Evolutionary conservation across 371 early-diverging fungal genomes (phyloP).

Genomic region (Circinella umbellata): DNA sequence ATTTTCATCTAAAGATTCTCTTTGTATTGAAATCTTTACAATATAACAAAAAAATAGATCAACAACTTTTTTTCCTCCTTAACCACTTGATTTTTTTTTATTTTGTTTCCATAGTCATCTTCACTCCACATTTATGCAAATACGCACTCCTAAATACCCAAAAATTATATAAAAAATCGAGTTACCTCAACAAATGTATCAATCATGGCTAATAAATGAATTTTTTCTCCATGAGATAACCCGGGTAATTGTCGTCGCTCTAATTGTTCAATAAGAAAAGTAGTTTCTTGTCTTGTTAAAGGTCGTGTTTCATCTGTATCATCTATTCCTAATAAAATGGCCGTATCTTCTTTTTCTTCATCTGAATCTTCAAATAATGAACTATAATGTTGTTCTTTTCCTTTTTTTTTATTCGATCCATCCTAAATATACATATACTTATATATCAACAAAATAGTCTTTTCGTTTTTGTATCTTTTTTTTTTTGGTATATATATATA

Average conservation of each 20-base stretch:
- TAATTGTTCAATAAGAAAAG: slow-evolving; percentile 37
- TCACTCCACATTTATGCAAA: neutral
- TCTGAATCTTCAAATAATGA: slow-evolving; percentile 43
- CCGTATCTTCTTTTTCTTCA: slow-evolving; percentile 16
- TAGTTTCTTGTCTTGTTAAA: slow-evolving; percentile 36
- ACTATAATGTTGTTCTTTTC: slow-evolving; percentile 22
- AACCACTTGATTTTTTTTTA: neutral
- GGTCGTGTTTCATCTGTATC: slow-evolving; percentile 37
- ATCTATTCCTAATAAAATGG: slow-evolving; percentile 4
- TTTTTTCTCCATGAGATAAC: slow-evolving; percentile 44
- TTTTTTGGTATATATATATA: neutral
- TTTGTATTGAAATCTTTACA: slow-evolving; percentile 66
- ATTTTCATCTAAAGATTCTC: slow-evolving; percentile 84
- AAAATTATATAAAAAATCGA: too few species aligned
- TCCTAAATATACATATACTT: too few species aligned
- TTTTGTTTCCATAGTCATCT: neutral
- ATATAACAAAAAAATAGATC: too few species aligned
- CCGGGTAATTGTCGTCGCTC: slow-evolving; percentile 51
- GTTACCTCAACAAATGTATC: slow-evolving; percentile 66
- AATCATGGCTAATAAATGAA: slow-evolving; percentile 64
- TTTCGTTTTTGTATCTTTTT: too few species aligned
- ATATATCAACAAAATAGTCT: neutral
- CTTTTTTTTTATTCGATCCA: neutral
- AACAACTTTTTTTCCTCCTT: too few species aligned
- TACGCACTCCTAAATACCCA: too few species aligned